Conservation (phyloP, 345 rosid genomes). For the Iberis pinnata region DNA sequence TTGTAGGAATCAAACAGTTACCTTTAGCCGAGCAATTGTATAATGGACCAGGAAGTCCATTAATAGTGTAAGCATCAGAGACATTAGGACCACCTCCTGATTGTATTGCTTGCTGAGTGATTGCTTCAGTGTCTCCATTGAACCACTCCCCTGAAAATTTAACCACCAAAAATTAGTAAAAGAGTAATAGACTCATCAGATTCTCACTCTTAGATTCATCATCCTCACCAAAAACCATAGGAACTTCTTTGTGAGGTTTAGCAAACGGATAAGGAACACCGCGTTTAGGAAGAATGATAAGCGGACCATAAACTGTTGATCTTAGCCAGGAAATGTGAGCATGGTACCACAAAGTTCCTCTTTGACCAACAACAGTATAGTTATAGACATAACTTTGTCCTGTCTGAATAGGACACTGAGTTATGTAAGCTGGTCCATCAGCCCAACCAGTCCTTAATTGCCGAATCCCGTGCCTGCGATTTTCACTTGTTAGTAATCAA, state of each 20-base stretch:
- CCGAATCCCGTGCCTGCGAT: slow-evolving; percentile 61
- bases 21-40: slow-evolving; percentile 77
- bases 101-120: slow-evolving; percentile 55
- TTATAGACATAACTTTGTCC: slow-evolving; percentile 56
- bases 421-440: slow-evolving; percentile 68
- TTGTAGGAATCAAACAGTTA: slow-evolving; percentile 18
- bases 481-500: slow-evolving; percentile 17
- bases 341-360: slow-evolving; percentile 72
- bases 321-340: slow-evolving; percentile 77
- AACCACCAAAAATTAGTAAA: slow-evolving; percentile 2
- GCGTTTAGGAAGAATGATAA: slow-evolving; percentile 58
- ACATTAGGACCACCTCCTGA: slow-evolving; percentile 80
- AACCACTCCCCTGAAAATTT: slow-evolving; percentile 66
- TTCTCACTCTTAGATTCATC: background rate
- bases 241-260: slow-evolving; percentile 70
- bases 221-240: slow-evolving; percentile 53
- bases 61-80: slow-evolving; percentile 71
- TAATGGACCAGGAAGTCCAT: slow-evolving; percentile 69
- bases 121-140: slow-evolving; percentile 60
- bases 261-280: slow-evolving; percentile 62
- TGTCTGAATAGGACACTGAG: slow-evolving; percentile 73
- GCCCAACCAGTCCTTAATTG: slow-evolving; percentile 74
- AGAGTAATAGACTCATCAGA: slow-evolving; percentile 3
- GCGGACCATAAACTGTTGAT: slow-evolving; percentile 63
- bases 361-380: slow-evolving; percentile 62